Evolutionary conservation across 257 asterid genomes (phyloP), one percentile per base, ranked within the genome.

Genomic region (Echites panduratus): DNA sequence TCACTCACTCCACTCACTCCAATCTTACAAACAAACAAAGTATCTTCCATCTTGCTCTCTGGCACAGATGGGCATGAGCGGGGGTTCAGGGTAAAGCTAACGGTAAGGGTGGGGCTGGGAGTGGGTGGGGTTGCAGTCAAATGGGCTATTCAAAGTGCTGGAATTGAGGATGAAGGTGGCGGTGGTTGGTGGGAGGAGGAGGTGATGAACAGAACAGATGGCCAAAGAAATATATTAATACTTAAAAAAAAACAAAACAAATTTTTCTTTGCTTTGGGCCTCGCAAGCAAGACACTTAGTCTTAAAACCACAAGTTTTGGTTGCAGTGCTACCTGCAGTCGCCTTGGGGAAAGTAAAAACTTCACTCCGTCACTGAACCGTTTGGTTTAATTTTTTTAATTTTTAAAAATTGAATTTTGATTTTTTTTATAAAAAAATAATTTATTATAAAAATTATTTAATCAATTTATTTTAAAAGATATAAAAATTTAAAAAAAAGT

Each of bases 341-440:
- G 73, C 61, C 63, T 80, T 44, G 83, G 83, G 80, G 75, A 76
- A 70, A 49, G 83, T 68, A 71, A 76, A 76, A 72, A n/a, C 1
- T 77, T 66, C 22, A 66, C 66, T 56, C 50, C n/a, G n/a, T 50
- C 66, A 41, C 24, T 72, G 17, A 32, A 32, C 38, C 3, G 5
- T 17, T 53, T 53, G 61, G 20, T 17, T 26, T 12, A 45, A n/a
- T n/a, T n/a, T n/a, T n/a, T n/a, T n/a, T n/a, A n/a, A n/a, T n/a
- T n/a, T n/a, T n/a, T n/a, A n/a, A n/a, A n/a, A n/a, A n/a, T n/a
- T n/a, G n/a, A n/a, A n/a, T n/a, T n/a, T n/a, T n/a, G n/a, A n/a
- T n/a, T n/a, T n/a, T n/a, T n/a, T n/a, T n/a, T n/a, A n/a, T n/a
- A n/a, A n/a, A n/a, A n/a, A n/a, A n/a, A n/a, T n/a, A n/a, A n/a